Evolutionary conservation across 768 basidiomycete genomes (phyloP).

Genomic region (Gelatoporia subvermispora): DNA sequence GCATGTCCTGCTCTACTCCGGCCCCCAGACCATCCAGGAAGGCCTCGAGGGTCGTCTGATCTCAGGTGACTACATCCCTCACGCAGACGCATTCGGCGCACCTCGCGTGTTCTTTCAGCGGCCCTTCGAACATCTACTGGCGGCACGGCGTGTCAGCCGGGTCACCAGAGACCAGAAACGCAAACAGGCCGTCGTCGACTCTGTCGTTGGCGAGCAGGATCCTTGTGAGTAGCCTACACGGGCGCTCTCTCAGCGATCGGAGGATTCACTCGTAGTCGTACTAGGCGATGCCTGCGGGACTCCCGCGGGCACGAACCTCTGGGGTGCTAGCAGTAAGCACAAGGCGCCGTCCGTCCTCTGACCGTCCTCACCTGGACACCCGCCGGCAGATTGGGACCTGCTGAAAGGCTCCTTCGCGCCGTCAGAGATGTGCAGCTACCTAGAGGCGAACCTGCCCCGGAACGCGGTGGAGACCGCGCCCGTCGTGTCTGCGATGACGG

Average conservation of each 20-base stretch:
- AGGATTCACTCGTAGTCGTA: background rate
- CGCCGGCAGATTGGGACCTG: conserved; percentile 11
- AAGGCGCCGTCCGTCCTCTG: background rate
- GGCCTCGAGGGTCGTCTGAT: too few relatives aligned
- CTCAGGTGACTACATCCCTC: background rate
- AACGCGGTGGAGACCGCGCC: conserved; percentile 7
- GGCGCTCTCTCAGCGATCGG: background rate
- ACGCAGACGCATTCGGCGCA: background rate
- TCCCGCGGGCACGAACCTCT: conserved; percentile 13
- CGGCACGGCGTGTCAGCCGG: background rate
- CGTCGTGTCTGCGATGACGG: background rate
- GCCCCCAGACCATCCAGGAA: too few relatives aligned
- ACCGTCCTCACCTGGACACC: background rate
- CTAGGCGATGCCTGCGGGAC: conserved; percentile 13
- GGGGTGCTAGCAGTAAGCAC: conserved; percentile 25
- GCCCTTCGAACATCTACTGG: background rate
- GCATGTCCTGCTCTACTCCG: too few relatives aligned
- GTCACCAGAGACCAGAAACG: background rate
- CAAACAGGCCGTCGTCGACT: conserved; percentile 15
- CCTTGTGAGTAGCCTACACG: conserved; percentile 18
- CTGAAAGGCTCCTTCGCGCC: conserved; percentile 3
- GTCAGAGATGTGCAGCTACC: background rate
- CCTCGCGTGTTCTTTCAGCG: background rate
- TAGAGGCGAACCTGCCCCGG: conserved; percentile 8
- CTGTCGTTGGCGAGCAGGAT: conserved; percentile 15